Base-by-base conservation (phyloP, 2,329 filamentous ascomycete genomes). In the Pseudocercospora eumusae region DNA sequence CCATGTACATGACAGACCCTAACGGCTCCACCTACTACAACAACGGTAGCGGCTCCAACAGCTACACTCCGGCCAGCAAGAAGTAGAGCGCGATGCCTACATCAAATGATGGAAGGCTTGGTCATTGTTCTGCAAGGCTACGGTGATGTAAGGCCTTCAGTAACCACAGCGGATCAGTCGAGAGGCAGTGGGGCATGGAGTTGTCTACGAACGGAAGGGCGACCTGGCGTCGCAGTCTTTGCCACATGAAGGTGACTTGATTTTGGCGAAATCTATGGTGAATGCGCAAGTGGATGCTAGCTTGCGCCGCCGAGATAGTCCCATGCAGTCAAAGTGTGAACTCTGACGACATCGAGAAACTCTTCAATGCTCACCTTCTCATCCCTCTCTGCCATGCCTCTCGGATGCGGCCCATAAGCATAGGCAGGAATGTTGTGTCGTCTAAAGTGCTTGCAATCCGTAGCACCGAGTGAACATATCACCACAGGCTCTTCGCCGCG, bases 1-100 rank as follows among this genome's bases (percentile, higher is more conserved):
- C 9, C 10, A 25, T 25, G 18, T 47, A 9, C 44, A 9, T 15
- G 15, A 59, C 25, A 60, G 57, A 67, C 53, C 28, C 63, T 36
- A 83, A 88, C 65, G 86, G 86, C 13, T 88, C 84, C 71, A 88
- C 84, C 42, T 91, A 91, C 78, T 78, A 89, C 80, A 88, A 89
- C 75, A 75, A 81, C 67, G 86, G 86, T 49, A 72, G 73, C 10
- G 87, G 87, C 5, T 71, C 75, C 54, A 83, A 84, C 23, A 85
- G 76, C 18, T 91, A 90, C 76, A 90, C 84, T 9, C 76, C 87
- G 15, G 40, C 61, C 25, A 59, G 65, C 23, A 71, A 72, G 61
- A 66, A 67, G 27, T 52, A 40, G n/a, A 40, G 15, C 36, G 36
- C 36, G 15, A 13, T 31, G 23, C 23, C 6, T 3, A 25, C 6